phyloP scores from a whole-genome alignment of 805 yeast species.

The Saccharomycopsis guyanensis region DNA sequence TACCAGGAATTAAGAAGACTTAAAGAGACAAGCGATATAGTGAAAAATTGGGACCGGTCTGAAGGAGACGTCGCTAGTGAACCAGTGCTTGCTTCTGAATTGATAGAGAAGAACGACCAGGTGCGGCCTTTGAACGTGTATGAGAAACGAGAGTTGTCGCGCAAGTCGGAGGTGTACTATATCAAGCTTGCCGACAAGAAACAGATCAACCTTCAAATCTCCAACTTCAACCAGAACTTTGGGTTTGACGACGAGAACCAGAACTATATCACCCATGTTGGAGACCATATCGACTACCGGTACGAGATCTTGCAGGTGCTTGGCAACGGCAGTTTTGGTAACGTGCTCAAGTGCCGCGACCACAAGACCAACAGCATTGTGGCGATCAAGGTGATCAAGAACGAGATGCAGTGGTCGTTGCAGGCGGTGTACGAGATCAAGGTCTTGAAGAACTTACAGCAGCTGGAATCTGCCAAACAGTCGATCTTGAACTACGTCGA shows the following conservation, averaged over 20 bases:
- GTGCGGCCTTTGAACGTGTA: constrained; percentile 15
- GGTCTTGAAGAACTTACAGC: constrained; percentile 44
- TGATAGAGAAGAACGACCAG: background rate
- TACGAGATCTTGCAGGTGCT: constrained; percentile 52
- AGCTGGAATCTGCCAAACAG: constrained; percentile 19
- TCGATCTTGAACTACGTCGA: constrained; percentile 49
- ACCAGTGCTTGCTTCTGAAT: background rate
- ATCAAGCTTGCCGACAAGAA: constrained; percentile 6
- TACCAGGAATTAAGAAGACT: constrained; percentile 12
- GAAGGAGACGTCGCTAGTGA: background rate
- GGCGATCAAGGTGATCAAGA: constrained; percentile 74
- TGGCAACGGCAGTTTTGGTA: constrained; percentile 82
- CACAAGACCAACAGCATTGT: constrained; percentile 49
- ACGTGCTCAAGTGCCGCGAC: constrained; percentile 62
- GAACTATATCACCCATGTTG: constrained; percentile 44
- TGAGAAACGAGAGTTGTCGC: constrained; percentile 14
- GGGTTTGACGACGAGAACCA: constrained; percentile 69
- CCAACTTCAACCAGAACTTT: constrained; percentile 40
- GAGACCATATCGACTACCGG: constrained; percentile 72
- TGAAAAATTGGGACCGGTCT: background rate
- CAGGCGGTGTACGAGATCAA: constrained; percentile 77
- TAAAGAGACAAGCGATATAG: constrained; percentile 20
- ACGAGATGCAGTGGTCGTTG: constrained; percentile 62
- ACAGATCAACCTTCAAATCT: constrained; percentile 14
- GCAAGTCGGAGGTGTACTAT: constrained; percentile 15